Evolutionary conservation across 768 basidiomycete species (phyloP).

Genomic region (Tephrocybe sp.): DNA sequence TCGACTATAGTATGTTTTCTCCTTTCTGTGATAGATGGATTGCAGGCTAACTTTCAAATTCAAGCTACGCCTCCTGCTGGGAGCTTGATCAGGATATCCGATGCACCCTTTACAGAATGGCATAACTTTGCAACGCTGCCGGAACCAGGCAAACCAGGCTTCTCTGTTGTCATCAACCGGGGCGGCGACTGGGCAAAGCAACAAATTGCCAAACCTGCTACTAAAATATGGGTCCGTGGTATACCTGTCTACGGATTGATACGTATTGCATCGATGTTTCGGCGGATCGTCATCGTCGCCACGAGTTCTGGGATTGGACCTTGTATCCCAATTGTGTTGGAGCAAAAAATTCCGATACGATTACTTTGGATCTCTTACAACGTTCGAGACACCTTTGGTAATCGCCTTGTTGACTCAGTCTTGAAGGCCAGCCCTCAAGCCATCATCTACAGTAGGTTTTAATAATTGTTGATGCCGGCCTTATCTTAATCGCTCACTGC

Average conservation of each 20-base stretch:
- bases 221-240: constrained; percentile 57
- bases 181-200: constrained; percentile 64
- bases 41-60: not conserved
- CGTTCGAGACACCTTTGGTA: constrained; percentile 61
- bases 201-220: constrained; percentile 53
- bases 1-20: constrained; percentile 36
- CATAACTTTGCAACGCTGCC: constrained; percentile 58
- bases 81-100: constrained; percentile 27
- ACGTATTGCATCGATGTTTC: constrained; percentile 54
- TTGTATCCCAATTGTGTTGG: constrained; percentile 56
- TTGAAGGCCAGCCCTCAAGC: constrained; percentile 51
- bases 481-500: not conserved
- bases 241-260: constrained; percentile 58
- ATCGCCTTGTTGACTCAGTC: constrained; percentile 57
- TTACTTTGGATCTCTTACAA: constrained; percentile 64
- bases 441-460: constrained; percentile 50
- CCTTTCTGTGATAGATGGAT: not conserved
- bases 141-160: constrained; percentile 46
- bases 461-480: not conserved
- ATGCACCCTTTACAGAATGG: constrained; percentile 55
- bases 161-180: constrained; percentile 44
- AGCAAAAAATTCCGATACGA: constrained; percentile 48
- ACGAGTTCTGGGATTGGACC: constrained; percentile 67
- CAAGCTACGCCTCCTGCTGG: constrained; percentile 48
- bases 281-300: constrained; percentile 55